Percentiles rank a stretch among this genome's conserved stretches.
Conservation (phyloP, 2,329 filamentous ascomycete species). For the Xylaria sp. region DNA sequence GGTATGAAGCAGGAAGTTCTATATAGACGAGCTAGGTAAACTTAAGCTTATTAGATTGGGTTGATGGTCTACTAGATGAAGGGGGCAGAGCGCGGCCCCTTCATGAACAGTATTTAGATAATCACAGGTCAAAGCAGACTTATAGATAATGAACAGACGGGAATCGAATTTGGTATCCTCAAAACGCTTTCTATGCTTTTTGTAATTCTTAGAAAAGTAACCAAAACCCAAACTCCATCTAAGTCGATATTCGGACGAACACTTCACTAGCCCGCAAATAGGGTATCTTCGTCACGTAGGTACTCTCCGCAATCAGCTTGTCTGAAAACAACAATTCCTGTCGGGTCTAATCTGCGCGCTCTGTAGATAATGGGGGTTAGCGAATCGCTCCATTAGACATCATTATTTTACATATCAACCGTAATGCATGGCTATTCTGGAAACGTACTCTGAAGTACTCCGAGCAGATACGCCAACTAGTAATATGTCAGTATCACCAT, state of each 20-base stretch:
- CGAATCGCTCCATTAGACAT: background rate
- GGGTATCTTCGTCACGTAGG: conserved; percentile 80
- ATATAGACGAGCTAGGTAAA: conserved; percentile 2
- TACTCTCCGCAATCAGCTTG: conserved; percentile 97
- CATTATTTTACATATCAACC: background rate
- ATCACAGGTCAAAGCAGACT: background rate
- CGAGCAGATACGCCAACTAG: conserved; percentile 39
- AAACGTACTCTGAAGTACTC: conserved; percentile 38
- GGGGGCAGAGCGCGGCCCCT: too few species aligned
- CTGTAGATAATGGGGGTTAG: conserved; percentile 44
- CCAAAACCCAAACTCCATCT: conserved; percentile 39
- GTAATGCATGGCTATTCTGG: background rate
- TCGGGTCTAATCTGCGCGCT: conserved; percentile 87
- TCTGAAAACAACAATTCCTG: conserved; percentile 86
- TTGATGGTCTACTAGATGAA: background rate
- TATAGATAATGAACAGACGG: conserved; percentile 19
- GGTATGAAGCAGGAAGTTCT: conserved; percentile 36
- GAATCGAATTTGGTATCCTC: conserved; percentile 39
- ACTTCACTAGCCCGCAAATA: conserved; percentile 64
- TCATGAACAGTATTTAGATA: background rate
- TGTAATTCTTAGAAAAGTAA: conserved; percentile 19
- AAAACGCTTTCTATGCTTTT: conserved; percentile 39
- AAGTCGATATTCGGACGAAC: background rate
- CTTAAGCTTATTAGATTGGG: background rate
- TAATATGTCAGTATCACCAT: conserved; percentile 20